Evolutionary conservation across 1,284 basidiomycete species (phyloP).

Genomic region (Blastosporella zonata): DNA sequence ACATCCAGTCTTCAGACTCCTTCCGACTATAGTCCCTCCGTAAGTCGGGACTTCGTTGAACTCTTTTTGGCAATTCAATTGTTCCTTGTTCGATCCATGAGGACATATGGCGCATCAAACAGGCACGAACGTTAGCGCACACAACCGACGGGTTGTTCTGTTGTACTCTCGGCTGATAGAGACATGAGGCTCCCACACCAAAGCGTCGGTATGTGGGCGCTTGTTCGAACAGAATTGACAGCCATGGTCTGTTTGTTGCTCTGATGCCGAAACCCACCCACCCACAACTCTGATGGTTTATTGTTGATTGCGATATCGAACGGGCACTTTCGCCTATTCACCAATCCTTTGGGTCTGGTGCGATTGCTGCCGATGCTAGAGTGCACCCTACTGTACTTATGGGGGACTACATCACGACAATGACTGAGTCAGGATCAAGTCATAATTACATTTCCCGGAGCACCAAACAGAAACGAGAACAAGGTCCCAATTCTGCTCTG

Average conservation of each 20-base stretch:
- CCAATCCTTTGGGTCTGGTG: background rate
- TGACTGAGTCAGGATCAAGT: background rate
- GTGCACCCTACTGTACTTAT: too few relatives aligned
- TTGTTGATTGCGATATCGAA: background rate
- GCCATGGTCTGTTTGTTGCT: background rate
- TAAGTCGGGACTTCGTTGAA: background rate
- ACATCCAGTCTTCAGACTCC: too few relatives aligned
- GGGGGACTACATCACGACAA: too few relatives aligned
- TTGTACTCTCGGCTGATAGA: constrained; percentile 7
- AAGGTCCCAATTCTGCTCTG: constrained; percentile 1
- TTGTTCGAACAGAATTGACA: background rate
- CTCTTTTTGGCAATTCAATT: constrained; percentile 4
- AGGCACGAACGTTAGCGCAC: constrained; percentile 6
- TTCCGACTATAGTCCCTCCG: too few relatives aligned
- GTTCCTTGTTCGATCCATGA: background rate
- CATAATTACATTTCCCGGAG: background rate
- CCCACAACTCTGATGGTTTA: background rate
- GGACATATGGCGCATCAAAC: constrained; percentile 10
- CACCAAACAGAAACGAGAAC: constrained; percentile 3
- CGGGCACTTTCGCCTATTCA: background rate
- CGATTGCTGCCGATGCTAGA: too few relatives aligned
- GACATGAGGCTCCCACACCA: constrained; percentile 10
- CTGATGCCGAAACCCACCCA: constrained; percentile 1
- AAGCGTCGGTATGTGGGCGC: background rate
- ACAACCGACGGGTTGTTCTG: constrained; percentile 1